A percentile compares a stretch with the other conserved stretches of the same genome.
Evolutionary conservation across 345 rosid species (phyloP).

Genomic region (Ceriops tagal): DNA sequence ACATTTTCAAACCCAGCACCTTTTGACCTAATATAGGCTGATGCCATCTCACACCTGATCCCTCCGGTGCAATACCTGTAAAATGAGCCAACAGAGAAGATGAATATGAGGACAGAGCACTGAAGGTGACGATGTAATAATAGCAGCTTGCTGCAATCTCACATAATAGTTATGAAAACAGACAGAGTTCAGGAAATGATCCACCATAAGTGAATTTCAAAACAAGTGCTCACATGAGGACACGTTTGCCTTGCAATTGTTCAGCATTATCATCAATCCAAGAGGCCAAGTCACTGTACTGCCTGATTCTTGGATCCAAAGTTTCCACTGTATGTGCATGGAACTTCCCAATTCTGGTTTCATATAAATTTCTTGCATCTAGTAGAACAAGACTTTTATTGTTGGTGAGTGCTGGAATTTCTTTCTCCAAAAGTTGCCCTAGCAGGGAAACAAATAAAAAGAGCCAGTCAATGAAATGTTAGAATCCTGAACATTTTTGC

Average conservation of each 20-base stretch:
- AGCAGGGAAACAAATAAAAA: background rate
- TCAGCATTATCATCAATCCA: conserved; percentile 84
- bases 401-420: conserved; percentile 22
- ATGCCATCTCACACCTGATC: conserved; percentile 98
- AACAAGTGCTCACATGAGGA: conserved; percentile 63
- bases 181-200: background rate
- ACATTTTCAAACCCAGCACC: conserved; percentile 86
- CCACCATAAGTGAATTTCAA: conserved; percentile 12
- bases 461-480: background rate
- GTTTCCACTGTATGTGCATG: conserved; percentile 59
- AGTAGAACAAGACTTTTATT: conserved; percentile 55
- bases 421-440: conserved; percentile 34
- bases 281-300: conserved; percentile 80
- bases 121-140: background rate
- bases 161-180: conserved; percentile 5
- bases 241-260: conserved; percentile 55
- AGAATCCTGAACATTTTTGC: background rate
- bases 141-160: background rate
- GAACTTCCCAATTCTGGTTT: conserved; percentile 91
- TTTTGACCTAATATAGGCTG: conserved; percentile 85
- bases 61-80: conserved; percentile 98
- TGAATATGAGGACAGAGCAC: background rate
- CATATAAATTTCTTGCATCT: conserved; percentile 90
- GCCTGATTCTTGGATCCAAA: conserved; percentile 80
- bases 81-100: background rate